Conservation (phyloP, 345 rosid species). For the Iberis pinnata region DNA sequence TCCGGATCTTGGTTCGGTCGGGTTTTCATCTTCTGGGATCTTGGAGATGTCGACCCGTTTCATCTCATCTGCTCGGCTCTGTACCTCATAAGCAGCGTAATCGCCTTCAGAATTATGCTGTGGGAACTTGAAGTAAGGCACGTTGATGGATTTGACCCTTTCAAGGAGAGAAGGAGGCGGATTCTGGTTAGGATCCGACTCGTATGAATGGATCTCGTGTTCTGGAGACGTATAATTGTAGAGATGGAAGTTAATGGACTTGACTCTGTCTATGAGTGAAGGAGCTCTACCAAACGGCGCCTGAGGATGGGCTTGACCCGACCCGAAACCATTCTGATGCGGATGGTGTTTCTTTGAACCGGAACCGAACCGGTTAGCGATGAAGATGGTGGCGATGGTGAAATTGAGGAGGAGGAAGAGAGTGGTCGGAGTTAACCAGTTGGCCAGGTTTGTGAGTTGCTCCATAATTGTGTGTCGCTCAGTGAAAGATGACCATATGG, state of each 20-base stretch:
- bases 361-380: constrained; percentile 25
- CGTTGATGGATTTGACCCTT: constrained; percentile 55
- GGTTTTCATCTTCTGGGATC: constrained; percentile 3
- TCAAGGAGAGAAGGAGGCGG: constrained; percentile 45
- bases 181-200: constrained; percentile 23
- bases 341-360: constrained; percentile 12
- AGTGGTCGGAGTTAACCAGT: constrained; percentile 36
- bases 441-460: constrained; percentile 26
- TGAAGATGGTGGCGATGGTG: constrained; percentile 31
- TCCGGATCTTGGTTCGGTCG: not conserved
- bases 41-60: constrained; percentile 17
- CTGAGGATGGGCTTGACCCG: constrained; percentile 29
- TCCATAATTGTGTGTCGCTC: constrained; percentile 26
- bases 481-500: constrained; percentile 13
- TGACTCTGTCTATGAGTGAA: constrained; percentile 45
- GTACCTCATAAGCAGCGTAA: constrained; percentile 17
- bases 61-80: constrained; percentile 12
- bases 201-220: constrained; percentile 13
- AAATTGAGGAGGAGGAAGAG: constrained; percentile 40
- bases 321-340: constrained; percentile 17
- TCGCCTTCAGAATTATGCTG: constrained; percentile 24
- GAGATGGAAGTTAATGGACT: constrained; percentile 36
- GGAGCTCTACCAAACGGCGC: constrained; percentile 35
- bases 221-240: constrained; percentile 25
- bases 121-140: constrained; percentile 26